A percentile compares a stretch with the other conserved stretches of the same genome.
phyloP scores from a whole-genome alignment of 2,329 filamentous ascomycete species.

The Beauveria australis region DNA sequence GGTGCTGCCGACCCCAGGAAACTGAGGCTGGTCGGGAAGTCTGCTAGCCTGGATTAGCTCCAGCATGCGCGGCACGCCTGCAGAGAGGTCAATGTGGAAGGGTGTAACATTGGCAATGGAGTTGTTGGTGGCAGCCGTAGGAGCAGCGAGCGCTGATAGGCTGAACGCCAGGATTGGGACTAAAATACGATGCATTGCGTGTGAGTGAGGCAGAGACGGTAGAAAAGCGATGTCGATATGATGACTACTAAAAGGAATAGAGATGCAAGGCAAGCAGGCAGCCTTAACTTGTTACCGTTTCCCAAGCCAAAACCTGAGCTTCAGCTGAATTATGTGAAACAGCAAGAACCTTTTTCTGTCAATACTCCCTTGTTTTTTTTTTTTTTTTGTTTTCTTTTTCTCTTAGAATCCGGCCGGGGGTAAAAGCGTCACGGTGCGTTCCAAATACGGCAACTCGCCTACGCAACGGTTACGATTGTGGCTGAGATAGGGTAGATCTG shows the following conservation, averaged over 20 bases:
- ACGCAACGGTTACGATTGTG: neutral
- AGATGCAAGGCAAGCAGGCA: neutral
- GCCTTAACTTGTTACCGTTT: neutral
- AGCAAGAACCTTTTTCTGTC: neutral
- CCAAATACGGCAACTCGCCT: neutral
- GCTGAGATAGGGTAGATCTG: neutral
- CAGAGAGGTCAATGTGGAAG: neutral
- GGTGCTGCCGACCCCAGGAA: neutral
- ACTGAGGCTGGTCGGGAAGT: neutral
- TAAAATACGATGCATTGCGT: neutral
- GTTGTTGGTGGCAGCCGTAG: neutral
- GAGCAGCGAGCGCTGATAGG: neutral
- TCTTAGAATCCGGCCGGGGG: neutral
- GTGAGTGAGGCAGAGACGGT: neutral
- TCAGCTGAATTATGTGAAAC: neutral
- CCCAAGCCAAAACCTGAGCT: neutral
- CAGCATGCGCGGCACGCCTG: neutral
- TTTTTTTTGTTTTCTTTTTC: neutral
- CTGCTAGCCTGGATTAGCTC: neutral
- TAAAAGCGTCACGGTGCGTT: neutral
- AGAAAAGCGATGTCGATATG: neutral
- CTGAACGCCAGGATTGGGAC: neutral
- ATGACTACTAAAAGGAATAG: neutral
- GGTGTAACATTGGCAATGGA: neutral
- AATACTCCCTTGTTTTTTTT: too few relatives aligned